These are phyloP conservation scores for Puccinia novopanici DNA, from an alignment of 1,284 basidiomycete species.

Conservation along the genomic window DNA sequence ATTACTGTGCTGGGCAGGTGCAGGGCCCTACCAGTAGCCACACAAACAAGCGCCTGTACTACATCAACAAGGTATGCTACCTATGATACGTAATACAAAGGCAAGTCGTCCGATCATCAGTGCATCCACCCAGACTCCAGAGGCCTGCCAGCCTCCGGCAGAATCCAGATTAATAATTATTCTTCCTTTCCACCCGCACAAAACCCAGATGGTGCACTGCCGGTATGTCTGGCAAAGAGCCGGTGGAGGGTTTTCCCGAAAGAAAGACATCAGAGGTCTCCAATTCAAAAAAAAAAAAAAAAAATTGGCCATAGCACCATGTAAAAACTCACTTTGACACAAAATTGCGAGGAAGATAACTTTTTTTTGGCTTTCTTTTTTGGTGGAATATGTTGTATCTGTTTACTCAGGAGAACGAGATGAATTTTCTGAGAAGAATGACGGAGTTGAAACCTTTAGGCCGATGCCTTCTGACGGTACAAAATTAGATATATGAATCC, in stretches of 20 bases:
- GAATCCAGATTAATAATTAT: not conserved
- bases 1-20: not conserved
- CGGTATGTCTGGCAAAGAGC: not conserved
- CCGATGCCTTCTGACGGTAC: not conserved
- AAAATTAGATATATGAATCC: no score
- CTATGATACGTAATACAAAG: constrained; percentile 1
- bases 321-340: not conserved
- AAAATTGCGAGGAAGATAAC: not conserved
- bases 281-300: not conserved
- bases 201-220: not conserved
- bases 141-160: not conserved
- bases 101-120: constrained; percentile 7
- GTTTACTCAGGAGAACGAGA: not conserved
- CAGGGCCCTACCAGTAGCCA: not conserved
- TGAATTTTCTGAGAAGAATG: not conserved
- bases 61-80: not conserved
- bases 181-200: not conserved
- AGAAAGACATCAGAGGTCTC: not conserved
- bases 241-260: not conserved
- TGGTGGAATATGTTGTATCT: not conserved
- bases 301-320: not conserved
- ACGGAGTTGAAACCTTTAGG: not conserved
- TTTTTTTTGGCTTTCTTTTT: not conserved
- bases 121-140: not conserved
- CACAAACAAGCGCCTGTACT: not conserved